phyloP scores from a whole-genome alignment of 805 yeast genomes.

The Nematodospora valgi region DNA sequence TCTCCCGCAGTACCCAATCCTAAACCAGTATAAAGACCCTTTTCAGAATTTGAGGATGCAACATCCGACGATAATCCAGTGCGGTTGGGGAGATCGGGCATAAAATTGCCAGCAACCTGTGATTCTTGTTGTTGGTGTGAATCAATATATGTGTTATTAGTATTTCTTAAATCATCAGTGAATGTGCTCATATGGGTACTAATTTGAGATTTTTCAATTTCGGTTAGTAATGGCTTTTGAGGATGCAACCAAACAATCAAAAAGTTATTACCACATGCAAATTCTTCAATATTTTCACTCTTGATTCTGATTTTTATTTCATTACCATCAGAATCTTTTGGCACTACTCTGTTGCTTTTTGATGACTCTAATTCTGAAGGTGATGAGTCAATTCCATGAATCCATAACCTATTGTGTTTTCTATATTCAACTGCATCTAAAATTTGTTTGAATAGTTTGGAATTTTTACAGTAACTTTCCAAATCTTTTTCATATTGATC shows the following conservation, averaged over 20 bases:
- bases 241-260: constrained; percentile 30
- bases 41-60: constrained; percentile 6
- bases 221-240: constrained; percentile 19
- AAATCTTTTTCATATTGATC: constrained; percentile 23
- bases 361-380: constrained; percentile 4
- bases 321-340: not conserved
- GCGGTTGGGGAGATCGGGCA: constrained; percentile 4
- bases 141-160: constrained; percentile 3
- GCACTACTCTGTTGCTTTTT: not conserved
- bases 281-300: constrained; percentile 16
- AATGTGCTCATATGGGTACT: constrained; percentile 5
- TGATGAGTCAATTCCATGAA: constrained; percentile 17
- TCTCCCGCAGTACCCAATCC: constrained; percentile 42
- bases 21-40: constrained; percentile 9
- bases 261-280: constrained; percentile 24
- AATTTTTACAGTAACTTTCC: constrained; percentile 17
- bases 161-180: constrained; percentile 7
- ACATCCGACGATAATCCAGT: constrained; percentile 7
- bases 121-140: constrained; percentile 1
- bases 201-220: constrained; percentile 3
- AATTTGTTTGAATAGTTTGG: constrained; percentile 18
- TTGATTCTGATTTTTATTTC: constrained; percentile 2
- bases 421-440: constrained; percentile 24
- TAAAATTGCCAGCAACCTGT: constrained; percentile 3
- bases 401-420: constrained; percentile 25